These are phyloP conservation scores for Coniferiporia sulphurascens DNA, from an alignment of 1,284 basidiomycete species.

Conservation along the genomic window DNA sequence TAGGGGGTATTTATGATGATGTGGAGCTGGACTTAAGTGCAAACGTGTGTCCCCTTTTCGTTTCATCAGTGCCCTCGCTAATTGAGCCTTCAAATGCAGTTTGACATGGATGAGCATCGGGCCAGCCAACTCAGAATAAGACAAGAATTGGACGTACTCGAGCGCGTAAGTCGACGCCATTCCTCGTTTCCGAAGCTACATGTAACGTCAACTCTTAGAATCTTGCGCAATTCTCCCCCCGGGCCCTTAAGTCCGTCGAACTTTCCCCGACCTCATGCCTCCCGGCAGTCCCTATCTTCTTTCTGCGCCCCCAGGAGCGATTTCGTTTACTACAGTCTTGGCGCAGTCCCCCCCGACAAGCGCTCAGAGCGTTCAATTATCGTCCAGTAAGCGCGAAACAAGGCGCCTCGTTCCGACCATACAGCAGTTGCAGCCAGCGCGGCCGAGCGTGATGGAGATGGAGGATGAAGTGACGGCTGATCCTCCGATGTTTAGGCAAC, in stretches of 20 bases:
- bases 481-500: conserved; percentile 17
- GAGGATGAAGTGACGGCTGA: conserved; percentile 1
- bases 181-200: neutral
- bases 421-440: neutral
- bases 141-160: conserved; percentile 69
- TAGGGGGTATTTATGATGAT: conserved; percentile 66
- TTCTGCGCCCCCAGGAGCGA: conserved; percentile 22
- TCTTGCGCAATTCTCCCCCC: conserved; percentile 66
- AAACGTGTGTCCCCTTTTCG: conserved; percentile 22
- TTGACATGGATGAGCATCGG: conserved; percentile 28
- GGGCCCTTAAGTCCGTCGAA: conserved; percentile 43
- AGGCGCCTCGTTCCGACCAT: conserved; percentile 5
- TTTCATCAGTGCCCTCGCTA: conserved; percentile 17
- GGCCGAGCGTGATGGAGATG: neutral
- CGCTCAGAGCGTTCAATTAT: conserved; percentile 4
- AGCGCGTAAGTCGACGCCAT: conserved; percentile 43
- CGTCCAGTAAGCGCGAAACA: neutral
- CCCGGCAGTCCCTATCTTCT: conserved; percentile 25
- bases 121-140: conserved; percentile 67
- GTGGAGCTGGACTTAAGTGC: conserved; percentile 58
- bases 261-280: conserved; percentile 24
- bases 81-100: conserved; percentile 18
- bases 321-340: neutral
- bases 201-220: conserved; percentile 35
- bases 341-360: conserved; percentile 1